phyloP scores from a whole-genome alignment of 768 basidiomycete genomes.

The Termitomyces sp. region DNA sequence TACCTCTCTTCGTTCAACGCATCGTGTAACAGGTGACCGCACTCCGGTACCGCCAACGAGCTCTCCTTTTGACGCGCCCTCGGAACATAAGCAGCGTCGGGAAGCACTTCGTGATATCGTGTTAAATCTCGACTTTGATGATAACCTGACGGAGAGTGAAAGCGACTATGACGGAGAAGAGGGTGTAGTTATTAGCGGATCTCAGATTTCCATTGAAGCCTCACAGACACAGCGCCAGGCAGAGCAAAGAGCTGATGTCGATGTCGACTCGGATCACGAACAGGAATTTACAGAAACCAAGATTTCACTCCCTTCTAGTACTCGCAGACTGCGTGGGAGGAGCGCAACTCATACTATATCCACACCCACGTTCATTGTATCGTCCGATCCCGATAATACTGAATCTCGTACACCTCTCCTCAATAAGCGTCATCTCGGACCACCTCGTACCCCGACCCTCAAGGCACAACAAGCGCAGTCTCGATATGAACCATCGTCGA shows the following conservation, averaged over 20 bases:
- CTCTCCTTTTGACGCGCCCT: slow-evolving; percentile 9
- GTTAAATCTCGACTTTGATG: slow-evolving; percentile 20
- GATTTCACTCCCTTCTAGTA: background rate
- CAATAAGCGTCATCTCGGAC: slow-evolving; percentile 2
- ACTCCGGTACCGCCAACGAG: background rate
- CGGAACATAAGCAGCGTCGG: slow-evolving; percentile 23
- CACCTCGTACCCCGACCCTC: slow-evolving; percentile 5
- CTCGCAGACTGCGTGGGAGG: slow-evolving; percentile 17
- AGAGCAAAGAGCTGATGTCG: slow-evolving; percentile 20
- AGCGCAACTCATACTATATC: slow-evolving; percentile 21
- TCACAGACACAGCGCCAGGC: background rate
- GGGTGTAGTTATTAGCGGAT: slow-evolving; percentile 31
- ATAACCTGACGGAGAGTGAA: slow-evolving; percentile 12
- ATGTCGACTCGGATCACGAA: slow-evolving; percentile 20
- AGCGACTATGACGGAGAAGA: slow-evolving; percentile 29
- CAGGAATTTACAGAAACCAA: background rate
- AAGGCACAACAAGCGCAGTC: background rate
- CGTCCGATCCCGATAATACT: slow-evolving; percentile 14
- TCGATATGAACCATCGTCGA: slow-evolving; percentile 15
- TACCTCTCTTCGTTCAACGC: background rate
- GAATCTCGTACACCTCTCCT: background rate
- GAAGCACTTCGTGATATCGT: slow-evolving; percentile 33
- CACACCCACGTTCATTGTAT: slow-evolving; percentile 15
- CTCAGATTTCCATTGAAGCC: slow-evolving; percentile 13
- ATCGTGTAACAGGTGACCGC: background rate